Percentiles rank a stretch among this genome's conserved stretches.
Evolutionary conservation across 2,329 filamentous ascomycete genomes (phyloP).

Genomic region (Paraphaeosphaeria sporulosa): DNA sequence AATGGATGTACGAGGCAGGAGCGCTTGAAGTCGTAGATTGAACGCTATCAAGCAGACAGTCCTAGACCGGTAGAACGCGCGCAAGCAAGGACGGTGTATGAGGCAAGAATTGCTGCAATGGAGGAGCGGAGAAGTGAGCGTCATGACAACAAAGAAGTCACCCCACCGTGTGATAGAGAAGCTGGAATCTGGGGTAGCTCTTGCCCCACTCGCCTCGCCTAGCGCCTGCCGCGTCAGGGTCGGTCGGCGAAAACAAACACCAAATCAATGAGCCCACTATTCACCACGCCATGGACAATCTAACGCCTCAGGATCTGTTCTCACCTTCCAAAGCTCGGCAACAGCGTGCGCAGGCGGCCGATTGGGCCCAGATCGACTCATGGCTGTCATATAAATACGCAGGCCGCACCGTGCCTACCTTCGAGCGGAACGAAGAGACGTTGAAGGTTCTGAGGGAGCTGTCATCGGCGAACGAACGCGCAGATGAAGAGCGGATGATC

Average conservation of each 20-base stretch:
- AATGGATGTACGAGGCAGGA: neutral
- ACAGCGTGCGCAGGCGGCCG: conserved; percentile 82
- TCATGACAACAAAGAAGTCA: conserved; percentile 1
- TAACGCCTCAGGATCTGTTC: conserved; percentile 57
- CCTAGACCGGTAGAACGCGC: neutral
- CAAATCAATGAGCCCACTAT: too few relatives aligned
- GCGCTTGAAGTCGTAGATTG: neutral
- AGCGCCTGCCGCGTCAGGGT: neutral
- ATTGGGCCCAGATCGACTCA: conserved; percentile 86
- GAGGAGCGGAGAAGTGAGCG: neutral
- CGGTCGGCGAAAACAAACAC: conserved; percentile 5
- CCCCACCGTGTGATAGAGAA: neutral
- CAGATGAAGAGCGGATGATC: conserved; percentile 72
- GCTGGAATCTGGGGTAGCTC: conserved; percentile 13
- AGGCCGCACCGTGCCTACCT: conserved; percentile 70
- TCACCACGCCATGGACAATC: conserved; percentile 39
- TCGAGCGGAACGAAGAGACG: conserved; percentile 88
- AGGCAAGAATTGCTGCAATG: neutral
- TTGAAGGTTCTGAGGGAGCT: conserved; percentile 77
- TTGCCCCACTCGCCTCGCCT: neutral
- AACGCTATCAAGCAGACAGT: neutral
- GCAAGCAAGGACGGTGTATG: neutral
- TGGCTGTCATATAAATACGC: conserved; percentile 79
- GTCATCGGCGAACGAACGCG: conserved; percentile 77
- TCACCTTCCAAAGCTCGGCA: conserved; percentile 73